phyloP scores from a whole-genome alignment of 768 basidiomycete genomes.

The Phanerochaete carnosa region DNA sequence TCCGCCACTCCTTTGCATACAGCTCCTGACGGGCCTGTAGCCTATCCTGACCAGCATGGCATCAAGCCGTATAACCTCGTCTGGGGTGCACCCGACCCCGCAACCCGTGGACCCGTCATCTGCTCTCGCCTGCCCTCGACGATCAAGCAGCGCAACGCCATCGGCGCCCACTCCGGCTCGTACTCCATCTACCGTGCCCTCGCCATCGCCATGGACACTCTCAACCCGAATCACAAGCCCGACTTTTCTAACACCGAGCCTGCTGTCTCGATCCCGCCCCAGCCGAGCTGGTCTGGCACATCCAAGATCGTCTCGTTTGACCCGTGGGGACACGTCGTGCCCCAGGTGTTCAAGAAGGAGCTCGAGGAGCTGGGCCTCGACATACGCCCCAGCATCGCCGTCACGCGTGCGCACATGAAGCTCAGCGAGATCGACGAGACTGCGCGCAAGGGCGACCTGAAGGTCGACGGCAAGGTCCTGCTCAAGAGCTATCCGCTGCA shows the following conservation, averaged over 20 bases:
- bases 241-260: constrained; percentile 84
- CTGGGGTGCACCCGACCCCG: constrained; percentile 75
- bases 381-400: constrained; percentile 87
- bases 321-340: constrained; percentile 89
- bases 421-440: constrained; percentile 88
- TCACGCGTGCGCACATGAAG: constrained; percentile 94
- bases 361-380: constrained; percentile 70
- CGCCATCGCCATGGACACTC: constrained; percentile 85
- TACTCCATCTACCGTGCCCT: constrained; percentile 95
- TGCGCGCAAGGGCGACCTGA: constrained; percentile 65
- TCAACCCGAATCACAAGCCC: constrained; percentile 76
- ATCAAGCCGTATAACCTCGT: constrained; percentile 73
- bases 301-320: constrained; percentile 89
- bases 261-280: constrained; percentile 72
- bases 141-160: constrained; percentile 88
- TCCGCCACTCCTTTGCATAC: not conserved
- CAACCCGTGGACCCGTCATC: constrained; percentile 79
- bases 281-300: constrained; percentile 74
- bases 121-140: constrained; percentile 81
- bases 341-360: constrained; percentile 62
- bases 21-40: constrained; percentile 23
- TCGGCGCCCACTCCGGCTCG: constrained; percentile 91
- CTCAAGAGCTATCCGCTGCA: constrained; percentile 59
- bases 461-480: constrained; percentile 81
- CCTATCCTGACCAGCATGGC: constrained; percentile 92